phyloP scores from a whole-genome alignment of 2,329 filamentous ascomycete species.

The Pseudocercospora pini-densiflorae region DNA sequence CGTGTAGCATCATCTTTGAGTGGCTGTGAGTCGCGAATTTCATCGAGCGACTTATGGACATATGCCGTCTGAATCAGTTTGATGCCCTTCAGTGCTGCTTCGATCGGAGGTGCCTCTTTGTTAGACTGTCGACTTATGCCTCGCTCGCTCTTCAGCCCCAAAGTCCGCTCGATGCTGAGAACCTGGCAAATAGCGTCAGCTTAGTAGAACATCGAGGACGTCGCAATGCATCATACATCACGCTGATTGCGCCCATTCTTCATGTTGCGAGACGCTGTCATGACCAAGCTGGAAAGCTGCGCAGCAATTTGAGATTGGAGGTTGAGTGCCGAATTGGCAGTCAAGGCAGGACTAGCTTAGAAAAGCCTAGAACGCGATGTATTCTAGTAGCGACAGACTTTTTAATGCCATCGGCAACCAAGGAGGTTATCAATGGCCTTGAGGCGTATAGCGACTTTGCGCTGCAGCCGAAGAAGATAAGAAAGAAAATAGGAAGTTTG shows the following conservation, averaged over 20 bases:
- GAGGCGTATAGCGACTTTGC: not conserved
- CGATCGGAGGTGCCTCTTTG: constrained; percentile 22
- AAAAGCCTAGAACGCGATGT: not conserved
- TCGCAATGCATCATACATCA: not conserved
- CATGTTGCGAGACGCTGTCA: constrained; percentile 11
- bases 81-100: constrained; percentile 23
- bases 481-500: not conserved
- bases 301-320: not conserved
- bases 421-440: not conserved
- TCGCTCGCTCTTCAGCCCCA: constrained; percentile 24
- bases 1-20: constrained; percentile 19
- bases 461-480: not conserved
- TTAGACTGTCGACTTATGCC: constrained; percentile 26
- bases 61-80: constrained; percentile 22
- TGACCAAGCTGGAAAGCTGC: not conserved
- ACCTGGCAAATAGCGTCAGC: not conserved
- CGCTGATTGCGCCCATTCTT: constrained; percentile 21
- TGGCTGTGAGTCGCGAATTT: constrained; percentile 21
- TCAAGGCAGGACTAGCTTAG: not conserved
- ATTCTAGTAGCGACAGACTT: not conserved
- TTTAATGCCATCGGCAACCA: not conserved
- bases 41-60: constrained; percentile 17
- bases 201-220: not conserved
- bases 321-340: not conserved
- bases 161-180: constrained; percentile 22